These are phyloP conservation scores for Malus sieversii DNA, from an alignment of 306 rosid genomes.

Conservation along the genomic window DNA sequence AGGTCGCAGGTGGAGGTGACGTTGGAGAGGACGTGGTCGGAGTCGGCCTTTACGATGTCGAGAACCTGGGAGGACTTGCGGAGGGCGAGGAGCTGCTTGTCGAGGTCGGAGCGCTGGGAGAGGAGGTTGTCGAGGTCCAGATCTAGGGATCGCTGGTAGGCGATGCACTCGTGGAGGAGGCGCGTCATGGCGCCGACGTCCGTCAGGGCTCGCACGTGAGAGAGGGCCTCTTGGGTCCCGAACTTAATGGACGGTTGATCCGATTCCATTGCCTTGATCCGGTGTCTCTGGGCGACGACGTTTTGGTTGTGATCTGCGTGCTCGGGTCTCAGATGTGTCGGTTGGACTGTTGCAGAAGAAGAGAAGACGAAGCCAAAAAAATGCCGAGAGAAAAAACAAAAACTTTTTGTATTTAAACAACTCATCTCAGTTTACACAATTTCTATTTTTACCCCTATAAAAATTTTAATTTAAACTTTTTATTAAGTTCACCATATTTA, in stretches of 20 bases:
- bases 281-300: not conserved
- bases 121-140: constrained; percentile 60
- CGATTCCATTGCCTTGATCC: not conserved
- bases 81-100: constrained; percentile 58
- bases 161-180: constrained; percentile 59
- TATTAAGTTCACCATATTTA: too few species aligned
- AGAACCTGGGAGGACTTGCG: constrained; percentile 65
- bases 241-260: constrained; percentile 32
- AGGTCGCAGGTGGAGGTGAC: constrained; percentile 46
- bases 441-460: too few species aligned
- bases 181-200: constrained; percentile 59
- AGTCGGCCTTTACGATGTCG: constrained; percentile 57
- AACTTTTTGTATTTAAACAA: too few species aligned
- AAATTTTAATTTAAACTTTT: too few species aligned
- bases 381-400: not conserved
- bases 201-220: constrained; percentile 31
- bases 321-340: not conserved
- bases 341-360: not conserved
- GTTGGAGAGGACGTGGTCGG: constrained; percentile 45
- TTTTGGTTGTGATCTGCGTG: not conserved
- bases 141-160: constrained; percentile 52
- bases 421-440: too few species aligned
- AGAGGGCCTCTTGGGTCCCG: constrained; percentile 35
- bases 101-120: constrained; percentile 73
- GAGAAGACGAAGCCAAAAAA: not conserved